Conservation (phyloP, 169 alveolate genomes). For the Theileria parva region DNA sequence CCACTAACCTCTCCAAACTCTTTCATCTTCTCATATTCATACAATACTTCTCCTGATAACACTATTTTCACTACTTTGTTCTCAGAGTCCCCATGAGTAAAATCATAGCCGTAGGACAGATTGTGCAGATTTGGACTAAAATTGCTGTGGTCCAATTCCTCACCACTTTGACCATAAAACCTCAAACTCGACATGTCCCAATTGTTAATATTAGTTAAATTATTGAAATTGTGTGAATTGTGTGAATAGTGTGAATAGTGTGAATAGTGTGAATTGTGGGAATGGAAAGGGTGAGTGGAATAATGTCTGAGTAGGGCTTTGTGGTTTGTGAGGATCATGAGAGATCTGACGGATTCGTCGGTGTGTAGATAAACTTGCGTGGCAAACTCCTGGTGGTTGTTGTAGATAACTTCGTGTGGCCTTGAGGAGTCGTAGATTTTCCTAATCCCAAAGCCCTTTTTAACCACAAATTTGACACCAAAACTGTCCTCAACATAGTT, state of each 20-base stretch:
- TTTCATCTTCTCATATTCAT: background rate
- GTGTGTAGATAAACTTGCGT: background rate
- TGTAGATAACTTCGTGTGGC: background rate
- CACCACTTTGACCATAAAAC: too few species aligned
- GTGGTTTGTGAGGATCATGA: background rate
- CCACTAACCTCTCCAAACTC: background rate
- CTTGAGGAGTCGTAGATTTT: background rate
- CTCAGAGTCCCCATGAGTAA: background rate
- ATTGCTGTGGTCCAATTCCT: too few species aligned
- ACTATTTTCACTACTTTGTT: background rate
- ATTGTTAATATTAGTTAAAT: too few species aligned
- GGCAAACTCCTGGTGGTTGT: background rate
- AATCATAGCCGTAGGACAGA: background rate
- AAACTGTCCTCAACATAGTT: background rate
- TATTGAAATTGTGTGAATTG: too few species aligned
- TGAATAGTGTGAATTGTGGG: too few species aligned
- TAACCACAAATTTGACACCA: background rate
- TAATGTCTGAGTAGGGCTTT: background rate
- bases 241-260: too few species aligned
- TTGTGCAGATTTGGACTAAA: background rate
- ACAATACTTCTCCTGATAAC: background rate
- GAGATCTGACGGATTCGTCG: too few species aligned
- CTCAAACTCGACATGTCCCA: background rate
- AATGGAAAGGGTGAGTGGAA: too few species aligned
- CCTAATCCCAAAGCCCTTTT: background rate